Evolutionary conservation across 2,329 filamentous ascomycete species (phyloP).

Genomic region (Chaetomium sp.): DNA sequence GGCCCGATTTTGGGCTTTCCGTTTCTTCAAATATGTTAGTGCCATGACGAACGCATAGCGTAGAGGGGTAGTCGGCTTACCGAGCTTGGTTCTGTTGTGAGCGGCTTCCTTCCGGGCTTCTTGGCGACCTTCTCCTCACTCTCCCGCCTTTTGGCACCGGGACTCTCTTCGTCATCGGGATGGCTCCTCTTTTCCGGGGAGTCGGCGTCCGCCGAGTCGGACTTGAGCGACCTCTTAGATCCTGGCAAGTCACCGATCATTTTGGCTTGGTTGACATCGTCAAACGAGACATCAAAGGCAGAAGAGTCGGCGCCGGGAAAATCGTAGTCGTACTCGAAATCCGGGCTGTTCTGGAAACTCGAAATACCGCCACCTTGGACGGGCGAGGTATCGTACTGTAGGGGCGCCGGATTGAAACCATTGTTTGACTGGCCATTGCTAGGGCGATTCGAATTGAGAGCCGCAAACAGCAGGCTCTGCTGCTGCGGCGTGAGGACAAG

Average conservation of each 20-base stretch:
- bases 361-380: conserved; percentile 38
- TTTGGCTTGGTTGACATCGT: conserved; percentile 47
- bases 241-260: conserved; percentile 74
- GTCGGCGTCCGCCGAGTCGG: conserved; percentile 56
- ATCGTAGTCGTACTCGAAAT: conserved; percentile 74
- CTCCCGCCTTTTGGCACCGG: conserved; percentile 65
- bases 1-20: conserved; percentile 91
- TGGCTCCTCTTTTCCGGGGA: conserved; percentile 65
- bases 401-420: conserved; percentile 40
- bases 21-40: conserved; percentile 56
- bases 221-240: conserved; percentile 36
- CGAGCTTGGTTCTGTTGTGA: conserved; percentile 91
- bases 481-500: conserved; percentile 70
- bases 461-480: conserved; percentile 68
- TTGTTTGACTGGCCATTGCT: conserved; percentile 32
- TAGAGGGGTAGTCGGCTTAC: conserved; percentile 53
- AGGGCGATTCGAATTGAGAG: conserved; percentile 64
- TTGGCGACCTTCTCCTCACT: conserved; percentile 80
- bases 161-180: conserved; percentile 58
- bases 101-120: conserved; percentile 92
- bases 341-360: conserved; percentile 68
- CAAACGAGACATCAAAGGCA: conserved; percentile 67
- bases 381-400: conserved; percentile 45
- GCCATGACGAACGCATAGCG: background rate
- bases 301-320: conserved; percentile 58